Conservation (phyloP, 2,329 filamentous ascomycete species). For the Neonectria neomacrospora region DNA sequence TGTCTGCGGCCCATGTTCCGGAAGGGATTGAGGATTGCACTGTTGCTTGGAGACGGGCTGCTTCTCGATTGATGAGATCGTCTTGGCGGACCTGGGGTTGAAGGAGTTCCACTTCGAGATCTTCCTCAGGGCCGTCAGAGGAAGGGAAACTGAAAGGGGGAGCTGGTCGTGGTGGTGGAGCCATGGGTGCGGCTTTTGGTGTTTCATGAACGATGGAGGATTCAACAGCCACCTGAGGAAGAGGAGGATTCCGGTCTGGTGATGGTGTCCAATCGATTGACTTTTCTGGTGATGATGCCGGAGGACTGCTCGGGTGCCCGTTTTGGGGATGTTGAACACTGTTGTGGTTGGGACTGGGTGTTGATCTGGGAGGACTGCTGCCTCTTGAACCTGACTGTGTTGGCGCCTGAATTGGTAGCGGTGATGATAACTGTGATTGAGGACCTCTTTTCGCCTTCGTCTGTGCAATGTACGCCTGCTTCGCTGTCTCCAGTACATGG, state of each 20-base stretch:
- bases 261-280: slow-evolving; percentile 21
- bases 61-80: slow-evolving; percentile 41
- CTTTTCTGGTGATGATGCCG: slow-evolving; percentile 10
- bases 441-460: neutral
- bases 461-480: slow-evolving; percentile 37
- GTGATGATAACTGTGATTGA: slow-evolving; percentile 15
- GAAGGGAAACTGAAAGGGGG: slow-evolving; percentile 24
- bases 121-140: slow-evolving; percentile 47
- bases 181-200: slow-evolving; percentile 32
- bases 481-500: slow-evolving; percentile 49
- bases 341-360: neutral
- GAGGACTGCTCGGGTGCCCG: slow-evolving; percentile 1
- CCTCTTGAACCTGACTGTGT: slow-evolving; percentile 23
- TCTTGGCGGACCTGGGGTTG: slow-evolving; percentile 38
- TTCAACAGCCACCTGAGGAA: slow-evolving; percentile 23
- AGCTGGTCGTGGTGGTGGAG: slow-evolving; percentile 26
- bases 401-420: slow-evolving; percentile 5
- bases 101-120: slow-evolving; percentile 52
- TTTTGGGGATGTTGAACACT: slow-evolving; percentile 3
- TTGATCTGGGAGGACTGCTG: neutral
- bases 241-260: slow-evolving; percentile 15
- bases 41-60: slow-evolving; percentile 31
- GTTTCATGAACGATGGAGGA: slow-evolving; percentile 43
- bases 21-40: slow-evolving; percentile 32
- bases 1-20: slow-evolving; percentile 34